Conservation (phyloP, 345 rosid genomes). For the Trapa bicornis region DNA sequence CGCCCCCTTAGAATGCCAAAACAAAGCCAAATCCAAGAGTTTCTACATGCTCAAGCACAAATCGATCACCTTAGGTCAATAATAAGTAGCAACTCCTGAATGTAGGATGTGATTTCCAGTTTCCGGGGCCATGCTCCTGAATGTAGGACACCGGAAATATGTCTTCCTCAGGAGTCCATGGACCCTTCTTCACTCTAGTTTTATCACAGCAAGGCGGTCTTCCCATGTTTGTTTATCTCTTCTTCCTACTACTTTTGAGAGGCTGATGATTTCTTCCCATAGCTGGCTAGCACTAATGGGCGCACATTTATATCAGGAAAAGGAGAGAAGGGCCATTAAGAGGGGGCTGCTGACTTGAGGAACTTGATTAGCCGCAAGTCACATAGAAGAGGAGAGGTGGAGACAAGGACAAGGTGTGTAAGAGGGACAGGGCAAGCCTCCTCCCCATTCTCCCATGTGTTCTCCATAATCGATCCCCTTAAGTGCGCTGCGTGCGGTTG, state of each 20-base stretch:
- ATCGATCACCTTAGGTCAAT: background rate
- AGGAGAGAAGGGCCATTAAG: background rate
- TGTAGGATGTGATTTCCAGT: constrained; percentile 29
- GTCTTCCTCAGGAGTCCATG: constrained; percentile 42
- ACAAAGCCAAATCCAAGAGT: background rate
- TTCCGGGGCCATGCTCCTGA: constrained; percentile 34
- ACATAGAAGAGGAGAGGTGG: background rate
- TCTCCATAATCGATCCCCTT: constrained; percentile 10
- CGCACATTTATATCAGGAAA: background rate
- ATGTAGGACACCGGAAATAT: constrained; percentile 23
- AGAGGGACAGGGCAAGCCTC: background rate
- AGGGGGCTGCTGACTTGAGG: background rate
- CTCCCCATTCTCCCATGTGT: constrained; percentile 3
- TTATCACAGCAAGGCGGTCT: constrained; percentile 36
- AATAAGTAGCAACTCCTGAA: constrained; percentile 11
- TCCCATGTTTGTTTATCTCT: constrained; percentile 15
- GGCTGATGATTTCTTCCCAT: background rate
- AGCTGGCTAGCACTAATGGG: background rate
- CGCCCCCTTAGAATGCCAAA: too few relatives aligned
- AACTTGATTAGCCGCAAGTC: background rate
- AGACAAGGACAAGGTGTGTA: too few relatives aligned
- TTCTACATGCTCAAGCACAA: background rate
- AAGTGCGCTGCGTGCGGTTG: constrained; percentile 46
- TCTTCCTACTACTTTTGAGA: background rate
- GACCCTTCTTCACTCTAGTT: constrained; percentile 29